phyloP scores from a whole-genome alignment of 139 green algal genomes.

The Chlorella sp. region DNA sequence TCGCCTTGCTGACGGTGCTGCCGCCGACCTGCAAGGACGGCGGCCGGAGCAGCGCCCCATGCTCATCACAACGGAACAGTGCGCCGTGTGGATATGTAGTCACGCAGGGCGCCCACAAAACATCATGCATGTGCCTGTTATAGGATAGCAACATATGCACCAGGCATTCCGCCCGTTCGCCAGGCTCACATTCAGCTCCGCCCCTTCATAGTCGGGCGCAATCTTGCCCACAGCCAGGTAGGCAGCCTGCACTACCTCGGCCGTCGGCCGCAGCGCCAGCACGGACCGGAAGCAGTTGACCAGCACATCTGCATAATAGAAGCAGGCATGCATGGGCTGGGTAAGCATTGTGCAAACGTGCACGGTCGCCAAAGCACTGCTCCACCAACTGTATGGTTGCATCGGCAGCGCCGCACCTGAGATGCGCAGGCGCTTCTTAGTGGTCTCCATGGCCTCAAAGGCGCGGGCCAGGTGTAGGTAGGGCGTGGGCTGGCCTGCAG shows the following conservation, averaged over 20 bases:
- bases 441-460: constrained; percentile 74
- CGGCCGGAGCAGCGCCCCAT: too few relatives aligned
- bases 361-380: too few relatives aligned
- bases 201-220: constrained; percentile 71
- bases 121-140: too few relatives aligned
- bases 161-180: too few relatives aligned
- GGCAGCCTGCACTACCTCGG: constrained; percentile 73
- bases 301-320: constrained; percentile 53
- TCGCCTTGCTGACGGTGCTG: constrained; percentile 61
- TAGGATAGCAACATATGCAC: too few relatives aligned
- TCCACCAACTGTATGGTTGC: too few relatives aligned
- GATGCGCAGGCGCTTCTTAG: constrained; percentile 78
- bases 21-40: constrained; percentile 77
- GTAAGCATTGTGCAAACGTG: too few relatives aligned
- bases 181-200: constrained; percentile 44
- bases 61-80: too few relatives aligned
- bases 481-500: constrained; percentile 54
- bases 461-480: constrained; percentile 85
- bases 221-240: constrained; percentile 85
- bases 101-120: too few relatives aligned
- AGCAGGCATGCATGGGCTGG: too few relatives aligned
- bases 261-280: constrained; percentile 43
- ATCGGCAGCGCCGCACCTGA: constrained; percentile 49
- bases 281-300: constrained; percentile 64
- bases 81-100: too few relatives aligned